phyloP scores from a whole-genome alignment of 208 protist species.

The Leishmania braziliensis region DNA sequence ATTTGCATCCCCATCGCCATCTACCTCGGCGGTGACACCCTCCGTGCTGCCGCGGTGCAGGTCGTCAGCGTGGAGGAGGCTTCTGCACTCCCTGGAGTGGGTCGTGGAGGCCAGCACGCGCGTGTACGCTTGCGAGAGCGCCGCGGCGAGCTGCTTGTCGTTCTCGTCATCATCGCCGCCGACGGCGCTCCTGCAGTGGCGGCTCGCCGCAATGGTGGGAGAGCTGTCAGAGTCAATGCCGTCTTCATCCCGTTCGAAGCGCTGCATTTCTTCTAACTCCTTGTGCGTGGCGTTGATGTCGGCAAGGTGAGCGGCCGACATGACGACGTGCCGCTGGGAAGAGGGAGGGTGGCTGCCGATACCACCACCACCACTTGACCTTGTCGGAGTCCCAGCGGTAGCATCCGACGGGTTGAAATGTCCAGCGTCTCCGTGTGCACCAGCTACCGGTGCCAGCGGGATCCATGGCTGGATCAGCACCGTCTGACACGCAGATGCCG shows the following conservation, averaged over 20 bases:
- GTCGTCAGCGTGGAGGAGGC: not conserved
- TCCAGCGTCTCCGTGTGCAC: not conserved
- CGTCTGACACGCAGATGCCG: constrained; percentile 12
- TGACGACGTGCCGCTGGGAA: not conserved
- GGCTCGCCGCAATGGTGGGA: constrained; percentile 1
- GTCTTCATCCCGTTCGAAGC: constrained; percentile 1
- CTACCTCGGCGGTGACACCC: not conserved
- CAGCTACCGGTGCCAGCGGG: constrained; percentile 3
- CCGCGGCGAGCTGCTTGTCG: constrained; percentile 23
- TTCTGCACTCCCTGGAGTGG: not conserved
- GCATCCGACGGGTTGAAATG: not conserved
- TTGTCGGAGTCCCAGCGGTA: no score
- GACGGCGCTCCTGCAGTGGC: not conserved
- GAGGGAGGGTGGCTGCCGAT: not conserved
- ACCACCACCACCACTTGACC: not conserved
- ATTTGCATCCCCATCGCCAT: not conserved
- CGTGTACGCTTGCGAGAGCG: constrained; percentile 22
- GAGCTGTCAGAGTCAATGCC: not conserved
- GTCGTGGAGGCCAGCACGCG: constrained; percentile 9
- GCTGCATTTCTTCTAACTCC: constrained; percentile 15
- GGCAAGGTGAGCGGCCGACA: constrained; percentile 2
- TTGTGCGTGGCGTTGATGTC: constrained; percentile 21
- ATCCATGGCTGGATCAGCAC: constrained; percentile 24
- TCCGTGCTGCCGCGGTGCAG: not conserved
- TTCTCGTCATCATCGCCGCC: constrained; percentile 8